Conservation (phyloP, 2,329 filamentous ascomycete species). For the Verticillium tricorpus region DNA sequence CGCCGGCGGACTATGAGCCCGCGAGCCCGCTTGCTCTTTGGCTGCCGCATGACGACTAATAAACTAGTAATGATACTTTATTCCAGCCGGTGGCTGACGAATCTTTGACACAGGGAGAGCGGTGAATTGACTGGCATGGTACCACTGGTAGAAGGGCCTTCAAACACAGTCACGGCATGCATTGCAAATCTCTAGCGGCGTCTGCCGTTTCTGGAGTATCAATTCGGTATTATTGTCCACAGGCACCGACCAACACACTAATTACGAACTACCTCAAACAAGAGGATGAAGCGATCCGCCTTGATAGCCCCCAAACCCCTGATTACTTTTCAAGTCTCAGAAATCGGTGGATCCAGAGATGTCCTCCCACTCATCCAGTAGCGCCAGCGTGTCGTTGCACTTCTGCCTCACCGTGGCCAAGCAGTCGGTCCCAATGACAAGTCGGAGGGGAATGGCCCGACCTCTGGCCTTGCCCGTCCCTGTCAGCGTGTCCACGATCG, state of each 20-base stretch:
- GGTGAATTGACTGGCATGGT: too few species aligned
- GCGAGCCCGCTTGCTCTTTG: neutral
- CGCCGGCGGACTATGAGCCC: neutral
- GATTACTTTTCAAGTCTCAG: neutral
- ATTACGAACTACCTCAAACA: too few species aligned
- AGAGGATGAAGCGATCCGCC: too few species aligned
- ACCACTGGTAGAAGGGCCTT: too few species aligned
- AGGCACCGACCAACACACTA: too few species aligned
- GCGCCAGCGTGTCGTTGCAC: slow-evolving; percentile 33
- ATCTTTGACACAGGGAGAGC: neutral
- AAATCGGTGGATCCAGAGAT: slow-evolving; percentile 32
- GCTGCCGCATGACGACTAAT: neutral
- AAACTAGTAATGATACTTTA: neutral
- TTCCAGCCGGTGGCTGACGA: neutral
- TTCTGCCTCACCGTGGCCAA: slow-evolving; percentile 36
- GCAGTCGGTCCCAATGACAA: slow-evolving; percentile 51
- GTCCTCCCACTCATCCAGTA: slow-evolving; percentile 46
- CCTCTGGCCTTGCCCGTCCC: slow-evolving; percentile 40
- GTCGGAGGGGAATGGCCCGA: slow-evolving; percentile 44
- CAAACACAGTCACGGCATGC: too few species aligned
- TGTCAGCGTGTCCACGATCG: slow-evolving; percentile 53
- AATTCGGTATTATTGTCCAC: too few species aligned
- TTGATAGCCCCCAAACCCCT: too few species aligned
- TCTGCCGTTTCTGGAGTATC: too few species aligned
- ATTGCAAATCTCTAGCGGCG: too few species aligned